Evolutionary conservation across 164 flowering plant species (phyloP).

Genomic region (Magnolia changhungtana): DNA sequence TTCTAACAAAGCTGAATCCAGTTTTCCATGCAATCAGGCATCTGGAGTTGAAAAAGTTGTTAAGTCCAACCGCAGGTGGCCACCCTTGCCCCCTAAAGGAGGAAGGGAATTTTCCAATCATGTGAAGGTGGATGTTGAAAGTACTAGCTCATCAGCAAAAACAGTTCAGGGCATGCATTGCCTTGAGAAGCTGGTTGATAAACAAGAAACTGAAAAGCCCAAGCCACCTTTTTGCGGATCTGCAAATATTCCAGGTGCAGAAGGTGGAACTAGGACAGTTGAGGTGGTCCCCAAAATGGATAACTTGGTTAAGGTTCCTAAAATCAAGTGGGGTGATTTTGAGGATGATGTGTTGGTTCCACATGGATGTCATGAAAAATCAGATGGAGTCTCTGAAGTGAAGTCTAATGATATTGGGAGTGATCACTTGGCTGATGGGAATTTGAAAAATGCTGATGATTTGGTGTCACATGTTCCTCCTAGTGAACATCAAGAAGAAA

Average conservation of each 20-base stretch:
- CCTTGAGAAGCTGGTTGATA: conserved; percentile 33
- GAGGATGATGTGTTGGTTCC: conserved; percentile 47
- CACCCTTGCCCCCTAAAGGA: conserved; percentile 24
- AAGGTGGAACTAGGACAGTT: conserved; percentile 5
- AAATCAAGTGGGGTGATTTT: conserved; percentile 76
- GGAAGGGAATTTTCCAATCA: conserved; percentile 15
- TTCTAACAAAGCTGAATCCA: conserved; percentile 39
- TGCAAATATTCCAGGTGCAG: conserved; percentile 7
- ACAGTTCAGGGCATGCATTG: conserved; percentile 20
- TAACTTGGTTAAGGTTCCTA: conserved; percentile 33
- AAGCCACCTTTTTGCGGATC: conserved; percentile 11
- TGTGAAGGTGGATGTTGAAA: conserved; percentile 13
- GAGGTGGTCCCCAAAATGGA: conserved; percentile 19
- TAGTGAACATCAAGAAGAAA: conserved; percentile 27
- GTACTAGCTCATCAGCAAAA: conserved; percentile 18
- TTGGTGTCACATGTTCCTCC: conserved; percentile 23
- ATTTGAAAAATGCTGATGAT: conserved; percentile 18
- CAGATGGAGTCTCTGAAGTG: conserved; percentile 25
- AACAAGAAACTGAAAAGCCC: conserved; percentile 25
- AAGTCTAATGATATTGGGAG: conserved; percentile 29
- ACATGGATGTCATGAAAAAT: conserved; percentile 20
- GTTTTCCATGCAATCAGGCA: conserved; percentile 15
- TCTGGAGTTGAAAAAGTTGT: conserved; percentile 25
- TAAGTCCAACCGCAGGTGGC: conserved; percentile 17
- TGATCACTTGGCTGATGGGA: conserved; percentile 19